Percentiles rank a stretch among this genome's conserved stretches.
These are phyloP conservation scores for Ploettnerulaceae sp. DNA, from an alignment of 2,329 filamentous ascomycete species.

Conservation along the genomic window DNA sequence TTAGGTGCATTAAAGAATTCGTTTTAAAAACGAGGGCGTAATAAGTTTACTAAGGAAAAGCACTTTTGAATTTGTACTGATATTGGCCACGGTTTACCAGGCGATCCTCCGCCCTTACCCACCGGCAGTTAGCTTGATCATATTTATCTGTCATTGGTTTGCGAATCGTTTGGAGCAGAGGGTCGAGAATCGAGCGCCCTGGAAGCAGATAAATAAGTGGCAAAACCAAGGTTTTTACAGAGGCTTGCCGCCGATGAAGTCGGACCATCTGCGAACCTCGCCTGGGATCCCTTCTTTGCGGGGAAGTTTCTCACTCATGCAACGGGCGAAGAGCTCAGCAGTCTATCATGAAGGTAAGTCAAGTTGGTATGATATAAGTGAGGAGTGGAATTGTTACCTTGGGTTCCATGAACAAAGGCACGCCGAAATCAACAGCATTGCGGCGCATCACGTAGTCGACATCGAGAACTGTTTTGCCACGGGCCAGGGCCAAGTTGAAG, in stretches of 20 bases:
- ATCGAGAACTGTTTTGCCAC: conserved; percentile 79
- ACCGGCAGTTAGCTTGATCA: not conserved
- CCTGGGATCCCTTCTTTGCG: conserved; percentile 80
- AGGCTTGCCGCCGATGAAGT: conserved; percentile 86
- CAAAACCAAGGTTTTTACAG: conserved; percentile 44
- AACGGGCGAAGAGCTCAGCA: conserved; percentile 90
- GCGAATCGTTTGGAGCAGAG: not conserved
- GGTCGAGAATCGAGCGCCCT: not conserved
- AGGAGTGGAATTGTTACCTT: conserved; percentile 55
- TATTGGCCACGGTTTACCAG: not conserved
- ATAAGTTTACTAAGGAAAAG: not conserved
- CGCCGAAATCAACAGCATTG: conserved; percentile 97
- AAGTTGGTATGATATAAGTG: conserved; percentile 28
- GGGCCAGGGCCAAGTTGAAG: conserved; percentile 85
- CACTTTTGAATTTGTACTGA: conserved; percentile 9
- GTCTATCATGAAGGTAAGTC: conserved; percentile 57
- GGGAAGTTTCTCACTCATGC: conserved; percentile 95
- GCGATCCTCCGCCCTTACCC: not conserved
- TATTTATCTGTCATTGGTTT: conserved; percentile 2
- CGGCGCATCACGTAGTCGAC: conserved; percentile 98
- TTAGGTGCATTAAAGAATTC: no score
- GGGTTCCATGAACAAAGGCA: conserved; percentile 97
- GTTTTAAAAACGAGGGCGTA: no score
- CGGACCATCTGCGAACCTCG: conserved; percentile 91
- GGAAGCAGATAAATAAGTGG: not conserved